Conservation (phyloP, 2,329 filamentous ascomycete species). For the Aspergillus ochraceus region DNA sequence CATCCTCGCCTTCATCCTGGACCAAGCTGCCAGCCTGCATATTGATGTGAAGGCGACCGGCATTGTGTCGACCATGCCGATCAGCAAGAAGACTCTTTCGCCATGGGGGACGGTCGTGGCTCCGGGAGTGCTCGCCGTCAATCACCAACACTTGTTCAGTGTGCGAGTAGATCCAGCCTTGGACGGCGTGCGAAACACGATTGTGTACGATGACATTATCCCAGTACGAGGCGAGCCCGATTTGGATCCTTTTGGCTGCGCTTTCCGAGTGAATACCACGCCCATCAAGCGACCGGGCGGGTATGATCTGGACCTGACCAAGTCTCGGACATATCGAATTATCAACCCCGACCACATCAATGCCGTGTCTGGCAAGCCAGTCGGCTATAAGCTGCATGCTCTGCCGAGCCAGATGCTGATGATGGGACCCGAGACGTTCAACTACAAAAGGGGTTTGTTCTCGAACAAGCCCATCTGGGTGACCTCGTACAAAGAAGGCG, state of each 20-base stretch:
- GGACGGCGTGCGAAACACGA: slow-evolving; percentile 56
- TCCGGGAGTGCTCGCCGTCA: slow-evolving; percentile 64
- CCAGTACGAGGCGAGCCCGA: neutral
- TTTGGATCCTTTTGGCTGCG: neutral
- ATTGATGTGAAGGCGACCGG: too few species aligned
- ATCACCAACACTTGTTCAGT: slow-evolving; percentile 71
- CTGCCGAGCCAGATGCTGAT: slow-evolving; percentile 51
- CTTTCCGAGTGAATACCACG: neutral
- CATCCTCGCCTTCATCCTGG: slow-evolving; percentile 64
- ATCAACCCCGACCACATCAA: neutral
- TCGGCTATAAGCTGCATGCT: slow-evolving; percentile 45
- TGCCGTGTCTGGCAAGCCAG: slow-evolving; percentile 46
- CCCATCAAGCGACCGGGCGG: neutral
- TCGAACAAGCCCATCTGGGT: neutral
- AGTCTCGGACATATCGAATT: neutral
- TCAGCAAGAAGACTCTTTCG: neutral
- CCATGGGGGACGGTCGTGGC: slow-evolving; percentile 64
- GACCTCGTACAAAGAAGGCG: slow-evolving; percentile 21
- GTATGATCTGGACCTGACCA: neutral
- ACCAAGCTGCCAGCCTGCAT: too few species aligned
- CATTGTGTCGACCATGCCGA: too few species aligned
- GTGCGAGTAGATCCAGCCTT: slow-evolving; percentile 65
- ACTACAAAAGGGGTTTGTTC: slow-evolving; percentile 21
- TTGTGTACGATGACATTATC: slow-evolving; percentile 25
- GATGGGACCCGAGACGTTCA: slow-evolving; percentile 43